phyloP scores from a whole-genome alignment of 495 filamentous ascomycete genomes.

The Cudoniella acicularis region DNA sequence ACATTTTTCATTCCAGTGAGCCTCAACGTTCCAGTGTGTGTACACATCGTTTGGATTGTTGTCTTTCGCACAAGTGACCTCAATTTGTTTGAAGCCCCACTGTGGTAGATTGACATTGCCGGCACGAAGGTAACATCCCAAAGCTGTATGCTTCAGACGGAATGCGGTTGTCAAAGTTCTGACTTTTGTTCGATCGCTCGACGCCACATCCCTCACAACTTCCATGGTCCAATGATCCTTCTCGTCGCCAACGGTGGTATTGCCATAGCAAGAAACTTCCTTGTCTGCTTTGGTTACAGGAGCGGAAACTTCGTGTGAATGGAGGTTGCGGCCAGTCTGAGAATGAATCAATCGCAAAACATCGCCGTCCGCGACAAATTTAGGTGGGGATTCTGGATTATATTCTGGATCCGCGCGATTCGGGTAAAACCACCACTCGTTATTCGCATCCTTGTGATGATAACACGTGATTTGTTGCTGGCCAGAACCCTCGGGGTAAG shows the following conservation, averaged over 20 bases:
- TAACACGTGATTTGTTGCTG: slow-evolving; percentile 99
- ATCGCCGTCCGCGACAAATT: slow-evolving; percentile 74
- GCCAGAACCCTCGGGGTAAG: slow-evolving; percentile 87
- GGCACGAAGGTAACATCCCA: slow-evolving; percentile 92
- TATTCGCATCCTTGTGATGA: slow-evolving; percentile 99
- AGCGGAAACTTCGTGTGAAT: slow-evolving; percentile 85
- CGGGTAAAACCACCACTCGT: slow-evolving; percentile 99
- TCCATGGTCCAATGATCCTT: slow-evolving; percentile 98
- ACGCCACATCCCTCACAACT: slow-evolving; percentile 84
- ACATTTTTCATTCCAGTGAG: slow-evolving; percentile 91
- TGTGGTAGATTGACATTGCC: slow-evolving; percentile 96
- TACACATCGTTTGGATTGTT: slow-evolving; percentile 91
- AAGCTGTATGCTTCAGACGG: slow-evolving; percentile 74
- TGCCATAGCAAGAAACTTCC: slow-evolving; percentile 95
- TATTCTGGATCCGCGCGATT: slow-evolving; percentile 74
- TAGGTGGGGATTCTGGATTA: slow-evolving; percentile 59
- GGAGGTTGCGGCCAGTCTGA: slow-evolving; percentile 93
- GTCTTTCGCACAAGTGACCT: slow-evolving; percentile 90
- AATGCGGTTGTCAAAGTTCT: slow-evolving; percentile 93
- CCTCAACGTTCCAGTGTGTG: slow-evolving; percentile 98
- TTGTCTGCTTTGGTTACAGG: slow-evolving; percentile 84
- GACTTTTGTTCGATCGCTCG: slow-evolving; percentile 77
- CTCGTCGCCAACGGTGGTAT: slow-evolving; percentile 92
- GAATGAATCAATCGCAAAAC: slow-evolving; percentile 86
- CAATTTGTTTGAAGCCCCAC: slow-evolving; percentile 99